A percentile compares a stretch with the other conserved stretches of the same genome.
Conservation (phyloP, 2,329 filamentous ascomycete species). For the Penicillium sp. region DNA sequence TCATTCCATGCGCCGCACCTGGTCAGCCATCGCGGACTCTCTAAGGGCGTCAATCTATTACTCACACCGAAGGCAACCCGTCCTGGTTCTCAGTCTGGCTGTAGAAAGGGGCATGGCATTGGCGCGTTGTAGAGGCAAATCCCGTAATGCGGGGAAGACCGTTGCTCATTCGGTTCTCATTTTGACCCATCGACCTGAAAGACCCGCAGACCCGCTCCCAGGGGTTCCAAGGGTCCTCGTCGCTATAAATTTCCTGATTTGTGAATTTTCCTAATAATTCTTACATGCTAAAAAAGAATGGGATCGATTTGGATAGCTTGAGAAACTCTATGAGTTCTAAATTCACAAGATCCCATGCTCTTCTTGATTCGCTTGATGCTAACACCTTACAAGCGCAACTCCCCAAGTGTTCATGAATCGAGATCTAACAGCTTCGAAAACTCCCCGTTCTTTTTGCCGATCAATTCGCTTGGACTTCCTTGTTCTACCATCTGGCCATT, state of each 20-base stretch:
- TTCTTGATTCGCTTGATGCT: background rate
- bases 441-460: background rate
- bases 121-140: background rate
- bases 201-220: background rate
- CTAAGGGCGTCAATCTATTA: background rate
- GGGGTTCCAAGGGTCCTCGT: background rate
- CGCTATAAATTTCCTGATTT: background rate
- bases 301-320: too few species aligned
- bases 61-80: conserved; percentile 20
- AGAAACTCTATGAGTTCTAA: background rate
- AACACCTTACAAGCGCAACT: background rate
- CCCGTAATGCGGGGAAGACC: background rate
- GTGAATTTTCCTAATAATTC: background rate
- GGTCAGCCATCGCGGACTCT: background rate
- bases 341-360: background rate
- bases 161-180: background rate
- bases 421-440: background rate
- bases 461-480: conserved; percentile 13
- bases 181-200: background rate
- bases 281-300: too few species aligned
- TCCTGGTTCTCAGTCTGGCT: conserved; percentile 17
- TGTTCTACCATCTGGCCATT: conserved; percentile 19
- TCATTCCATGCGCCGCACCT: background rate
- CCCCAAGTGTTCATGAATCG: background rate
- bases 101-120: background rate